Base-by-base conservation (phyloP, 2,329 filamentous ascomycete genomes). In the Orbilia oligospora region DNA sequence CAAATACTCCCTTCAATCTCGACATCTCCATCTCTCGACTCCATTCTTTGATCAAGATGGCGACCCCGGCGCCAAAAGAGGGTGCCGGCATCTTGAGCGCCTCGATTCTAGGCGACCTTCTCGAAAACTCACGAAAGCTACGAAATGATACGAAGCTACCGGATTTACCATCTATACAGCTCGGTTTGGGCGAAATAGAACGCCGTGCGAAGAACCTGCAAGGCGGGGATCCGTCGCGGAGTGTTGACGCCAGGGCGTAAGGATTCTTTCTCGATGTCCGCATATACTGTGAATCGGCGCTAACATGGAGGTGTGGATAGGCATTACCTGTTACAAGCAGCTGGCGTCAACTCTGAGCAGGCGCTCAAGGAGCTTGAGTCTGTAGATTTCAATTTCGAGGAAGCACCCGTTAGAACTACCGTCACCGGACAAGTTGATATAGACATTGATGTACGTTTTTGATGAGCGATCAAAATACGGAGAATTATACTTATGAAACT, bases 241-340 rank as follows among this genome's bases (percentile, higher is more conserved):
- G 70, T 80, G 80, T 78, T 24, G 83, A 85, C 67, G 77, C 82
- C 3, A 88, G 88, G 82, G 89, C 89, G 85, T 89, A 84, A 84
- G 87, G 84, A 66, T 53, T 24, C 71, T 36, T 27, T 27, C 8
- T 61, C 4, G 33, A n/a, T 6, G 18, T 5, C 22, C 8, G 8
- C 10, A 48, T 63, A 51, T 30, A 27, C n/a, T n/a, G 30, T 66
- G 20, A 77, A 65, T 78, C 83, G 76, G 84, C 86, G 1, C 84
- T 88, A 33, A 88, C 90, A 82, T 88, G 46, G 48, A 22, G 22
- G 44, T 8, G 12, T 58, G 33, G 22, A 88, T 80, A 94, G 92
- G 82, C 95, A 97, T 84, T 97, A 97, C 84, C 88, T 98, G 48
- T 90, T 99, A 63, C 94, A 95, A 30, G 95, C 93, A 6, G 98